phyloP scores from a whole-genome alignment of 192 early-diverging fungal genomes.

The Cetraspora pellucida region DNA sequence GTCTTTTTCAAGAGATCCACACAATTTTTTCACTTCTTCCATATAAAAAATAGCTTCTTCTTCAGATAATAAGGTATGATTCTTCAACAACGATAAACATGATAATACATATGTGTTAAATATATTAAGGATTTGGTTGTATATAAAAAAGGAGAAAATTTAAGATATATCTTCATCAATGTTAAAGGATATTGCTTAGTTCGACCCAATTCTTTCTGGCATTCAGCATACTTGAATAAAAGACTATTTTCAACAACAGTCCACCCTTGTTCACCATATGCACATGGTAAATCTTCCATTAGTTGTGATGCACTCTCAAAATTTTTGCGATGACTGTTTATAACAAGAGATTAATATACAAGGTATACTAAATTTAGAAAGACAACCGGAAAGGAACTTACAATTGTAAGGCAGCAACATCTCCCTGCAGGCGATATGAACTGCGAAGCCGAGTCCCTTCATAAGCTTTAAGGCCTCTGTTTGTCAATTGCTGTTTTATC shows the following conservation, averaged over 20 bases:
- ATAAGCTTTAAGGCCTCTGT: constrained; percentile 70
- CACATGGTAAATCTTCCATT: constrained; percentile 61
- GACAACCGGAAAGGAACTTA: constrained; percentile 42
- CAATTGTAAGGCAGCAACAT: constrained; percentile 79
- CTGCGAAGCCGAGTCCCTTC: constrained; percentile 63
- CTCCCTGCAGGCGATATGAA: constrained; percentile 65
- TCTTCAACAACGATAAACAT: constrained; percentile 53
- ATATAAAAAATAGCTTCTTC: constrained; percentile 50
- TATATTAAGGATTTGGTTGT: not conserved
- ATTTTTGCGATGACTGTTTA: constrained; percentile 51
- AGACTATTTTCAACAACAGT: constrained; percentile 64
- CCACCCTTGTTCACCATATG: constrained; percentile 65
- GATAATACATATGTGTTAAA: constrained; percentile 43
- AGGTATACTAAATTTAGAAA: not conserved
- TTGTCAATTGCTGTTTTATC: constrained; percentile 55
- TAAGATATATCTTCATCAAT: not conserved
- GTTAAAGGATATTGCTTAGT: constrained; percentile 49
- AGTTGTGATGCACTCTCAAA: constrained; percentile 66
- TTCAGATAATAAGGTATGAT: constrained; percentile 47
- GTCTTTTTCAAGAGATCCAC: constrained; percentile 36
- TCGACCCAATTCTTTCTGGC: constrained; percentile 57
- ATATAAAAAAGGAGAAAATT: not conserved
- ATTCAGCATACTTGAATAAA: constrained; percentile 67
- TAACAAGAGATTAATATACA: not conserved
- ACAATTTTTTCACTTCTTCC: constrained; percentile 45